Percentiles rank a stretch among this genome's conserved stretches.
Conservation (phyloP, 305 asterid species). For the Euphrasia arctica region DNA sequence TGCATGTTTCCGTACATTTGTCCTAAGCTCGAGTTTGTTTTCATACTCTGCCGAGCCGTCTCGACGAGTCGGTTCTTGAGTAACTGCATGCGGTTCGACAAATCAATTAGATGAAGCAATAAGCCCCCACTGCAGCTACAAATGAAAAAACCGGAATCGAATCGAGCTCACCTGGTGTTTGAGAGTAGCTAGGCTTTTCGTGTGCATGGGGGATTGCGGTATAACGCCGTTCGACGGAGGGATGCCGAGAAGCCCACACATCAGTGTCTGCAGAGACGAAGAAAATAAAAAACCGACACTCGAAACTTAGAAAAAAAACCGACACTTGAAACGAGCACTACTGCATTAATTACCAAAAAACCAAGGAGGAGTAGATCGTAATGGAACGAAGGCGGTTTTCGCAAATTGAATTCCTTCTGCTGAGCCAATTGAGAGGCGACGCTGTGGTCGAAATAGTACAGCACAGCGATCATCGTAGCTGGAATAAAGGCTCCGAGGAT, state of each 20-base stretch:
- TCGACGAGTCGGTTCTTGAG: slow-evolving; percentile 71
- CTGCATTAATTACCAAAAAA: slow-evolving; percentile 49
- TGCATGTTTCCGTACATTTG: slow-evolving; percentile 88
- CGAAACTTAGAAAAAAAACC: background rate
- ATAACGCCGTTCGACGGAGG: slow-evolving; percentile 94
- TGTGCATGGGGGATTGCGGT: slow-evolving; percentile 97
- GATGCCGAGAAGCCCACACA: slow-evolving; percentile 90
- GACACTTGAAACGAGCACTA: background rate
- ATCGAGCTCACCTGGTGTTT: slow-evolving; percentile 66
- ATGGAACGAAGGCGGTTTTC: slow-evolving; percentile 89
- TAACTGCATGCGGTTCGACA: slow-evolving; percentile 46
- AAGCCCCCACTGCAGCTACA: too few relatives aligned
- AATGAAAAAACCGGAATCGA: too few relatives aligned
- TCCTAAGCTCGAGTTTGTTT: slow-evolving; percentile 68
- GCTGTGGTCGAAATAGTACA: slow-evolving; percentile 28
- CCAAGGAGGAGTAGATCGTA: slow-evolving; percentile 81
- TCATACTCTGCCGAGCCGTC: slow-evolving; percentile 70
- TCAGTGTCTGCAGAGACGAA: slow-evolving; percentile 45
- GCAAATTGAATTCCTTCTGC: slow-evolving; percentile 80
- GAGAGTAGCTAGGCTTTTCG: slow-evolving; percentile 87
- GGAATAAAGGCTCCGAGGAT: slow-evolving; percentile 90
- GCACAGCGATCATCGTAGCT: slow-evolving; percentile 90
- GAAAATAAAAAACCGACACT: slow-evolving; percentile 3
- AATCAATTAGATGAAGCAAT: background rate
- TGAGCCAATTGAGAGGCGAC: slow-evolving; percentile 94